Percentiles rank a stretch among this genome's conserved stretches.
phyloP scores from a whole-genome alignment of 306 rosid genomes.

The Medicago ruthenica region DNA sequence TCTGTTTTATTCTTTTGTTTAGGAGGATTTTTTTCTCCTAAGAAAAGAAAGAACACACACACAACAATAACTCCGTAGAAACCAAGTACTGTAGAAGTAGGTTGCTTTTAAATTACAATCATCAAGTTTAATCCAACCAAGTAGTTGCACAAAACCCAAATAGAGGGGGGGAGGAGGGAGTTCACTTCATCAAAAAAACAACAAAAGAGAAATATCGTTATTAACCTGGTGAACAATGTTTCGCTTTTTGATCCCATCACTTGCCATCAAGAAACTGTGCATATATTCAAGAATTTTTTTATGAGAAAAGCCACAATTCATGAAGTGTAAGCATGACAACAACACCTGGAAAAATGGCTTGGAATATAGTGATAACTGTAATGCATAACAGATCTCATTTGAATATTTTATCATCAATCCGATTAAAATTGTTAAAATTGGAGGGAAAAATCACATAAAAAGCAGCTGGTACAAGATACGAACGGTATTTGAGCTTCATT shows the following conservation, averaged over 20 bases:
- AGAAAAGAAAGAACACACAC: neutral
- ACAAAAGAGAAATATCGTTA: conserved; percentile 21
- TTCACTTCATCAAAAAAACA: conserved; percentile 25
- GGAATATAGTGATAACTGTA: conserved; percentile 26
- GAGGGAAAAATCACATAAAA: conserved; percentile 30
- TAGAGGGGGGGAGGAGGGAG: neutral
- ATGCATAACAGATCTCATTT: conserved; percentile 22
- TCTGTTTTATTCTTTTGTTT: neutral
- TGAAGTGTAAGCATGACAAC: conserved; percentile 10
- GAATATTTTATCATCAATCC: conserved; percentile 19
- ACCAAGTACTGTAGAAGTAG: conserved; percentile 3
- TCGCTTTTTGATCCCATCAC: conserved; percentile 92
- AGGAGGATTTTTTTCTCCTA: neutral
- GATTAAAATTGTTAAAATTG: conserved; percentile 29
- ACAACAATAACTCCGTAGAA: conserved; percentile 8
- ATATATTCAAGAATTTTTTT: conserved; percentile 44
- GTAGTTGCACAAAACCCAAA: conserved; percentile 6
- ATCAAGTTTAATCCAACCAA: conserved; percentile 20
- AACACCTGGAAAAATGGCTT: conserved; percentile 16
- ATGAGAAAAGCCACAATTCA: conserved; percentile 42
- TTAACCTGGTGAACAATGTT: conserved; percentile 72
- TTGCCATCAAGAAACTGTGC: conserved; percentile 89
- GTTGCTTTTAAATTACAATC: conserved; percentile 3
- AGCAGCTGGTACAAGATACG: conserved; percentile 47
- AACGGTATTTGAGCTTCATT: conserved; percentile 87